Evolutionary conservation across 768 basidiomycete genomes (phyloP), one percentile per base, ranked within the genome.

Genomic region (Amanita fuliginea): DNA sequence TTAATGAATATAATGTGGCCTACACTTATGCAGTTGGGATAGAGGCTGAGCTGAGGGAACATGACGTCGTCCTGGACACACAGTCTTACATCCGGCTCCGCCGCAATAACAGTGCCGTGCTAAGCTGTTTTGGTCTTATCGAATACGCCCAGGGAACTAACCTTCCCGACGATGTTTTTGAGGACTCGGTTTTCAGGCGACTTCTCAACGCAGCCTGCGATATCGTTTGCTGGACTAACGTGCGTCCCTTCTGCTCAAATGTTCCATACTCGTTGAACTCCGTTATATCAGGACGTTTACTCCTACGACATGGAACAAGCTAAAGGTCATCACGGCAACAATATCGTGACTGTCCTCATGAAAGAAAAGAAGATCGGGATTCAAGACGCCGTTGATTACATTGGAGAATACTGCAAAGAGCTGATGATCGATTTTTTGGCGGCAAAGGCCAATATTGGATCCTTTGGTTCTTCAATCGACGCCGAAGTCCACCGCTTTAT

Each of bases 291-390:
- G 82, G 81, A 86, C 53, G 62, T 84, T 13, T 83, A 82, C 57
- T 83, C 80, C 6, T 86, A 84, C 62, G 77, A 82, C 61, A 78
- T 81, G 74, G 83, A 87, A 56, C 79, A 82, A 56, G 72, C 76
- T 45, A 75, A 75, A 56, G 84, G 81, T 16, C 74, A 78, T 46
- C 68, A 64, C 22, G 78, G 77, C 50, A 83, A 83, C 59, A 86
- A 85, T 59, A 70, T 85, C 55, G 67, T 87, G 45, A 80, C 79
- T 7, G 79, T 84, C 33, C 70, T 83, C 51, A 83, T 83, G 78
- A 62, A 74, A 51, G 72, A 75, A 54, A 71, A 71, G 47, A 56
- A 63, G 18, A 61, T 81, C 44, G 67, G 69, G 47, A 65, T 84
- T 42, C 83, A 85, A 61, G 69, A 72, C 22, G 78, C 82, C 0